Base-by-base conservation (phyloP, 306 rosid genomes). In the Senna siamea region DNA sequence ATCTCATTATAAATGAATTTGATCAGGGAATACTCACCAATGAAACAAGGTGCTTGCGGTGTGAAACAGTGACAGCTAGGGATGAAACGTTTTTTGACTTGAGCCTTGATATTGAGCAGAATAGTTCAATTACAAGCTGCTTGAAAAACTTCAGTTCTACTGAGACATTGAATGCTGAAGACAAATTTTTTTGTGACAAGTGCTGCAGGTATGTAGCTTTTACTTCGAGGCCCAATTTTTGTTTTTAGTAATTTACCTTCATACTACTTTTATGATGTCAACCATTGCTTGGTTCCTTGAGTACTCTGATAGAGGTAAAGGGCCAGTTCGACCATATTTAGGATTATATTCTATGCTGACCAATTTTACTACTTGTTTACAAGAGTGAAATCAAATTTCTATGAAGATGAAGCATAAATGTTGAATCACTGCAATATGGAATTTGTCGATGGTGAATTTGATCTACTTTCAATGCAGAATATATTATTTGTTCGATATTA, bases 81-180 rank as follows among this genome's bases (percentile, higher is more conserved):
- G 98, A 94, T 75, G 98, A 91, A 85, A 94, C 91, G 32, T 94
- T 88, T 85, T 79, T 94, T 2, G 98, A 94, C 84, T 81, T 94
- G 85, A 94, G 98, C 89, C 97, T 94, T 43, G 98, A 94, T 76
- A 94, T 94, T 70, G 98, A 91, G 40, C 98, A 94, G 83, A 94
- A 94, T 79, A 89, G 96, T 83, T 94, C 98, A 54, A 91, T 94
- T 80, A 94, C 98, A 60, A 89, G 98, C 86, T 94, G 98, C 75
- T 85, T 94, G 89, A 94, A 94, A 84, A 94, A 94, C 84, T 94
- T 94, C 90, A 94, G 98, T 68, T 94, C 97, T 4, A 94, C 97
- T 0, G 98, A 94, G 80, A 94, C 98, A 5, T 68, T 94, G 88
- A 94, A 91, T 78, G 98, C 98, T 0, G 98, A 94, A 86, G 98